A percentile compares a stretch with the other conserved stretches of the same genome.
phyloP scores from a whole-genome alignment of 208 protist species.

The Zelonia costaricensis region DNA sequence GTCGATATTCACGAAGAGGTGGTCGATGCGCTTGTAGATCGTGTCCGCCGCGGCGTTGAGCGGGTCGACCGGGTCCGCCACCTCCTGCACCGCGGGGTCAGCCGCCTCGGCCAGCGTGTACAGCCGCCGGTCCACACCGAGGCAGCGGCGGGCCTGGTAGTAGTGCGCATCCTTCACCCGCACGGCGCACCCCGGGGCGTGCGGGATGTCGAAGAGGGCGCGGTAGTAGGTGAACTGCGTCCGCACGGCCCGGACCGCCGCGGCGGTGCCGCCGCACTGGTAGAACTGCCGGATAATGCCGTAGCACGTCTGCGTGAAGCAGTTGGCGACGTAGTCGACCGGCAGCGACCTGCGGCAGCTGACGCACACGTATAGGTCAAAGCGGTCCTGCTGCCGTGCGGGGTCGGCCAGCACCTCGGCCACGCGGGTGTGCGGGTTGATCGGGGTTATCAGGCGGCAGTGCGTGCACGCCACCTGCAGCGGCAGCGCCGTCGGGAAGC shows the following conservation, averaged over 20 bases:
- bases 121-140: constrained; percentile 56
- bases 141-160: constrained; percentile 66
- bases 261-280: constrained; percentile 53
- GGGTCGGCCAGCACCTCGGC: constrained; percentile 45
- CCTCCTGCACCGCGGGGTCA: constrained; percentile 47
- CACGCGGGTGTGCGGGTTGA: constrained; percentile 84
- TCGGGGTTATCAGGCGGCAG: constrained; percentile 63
- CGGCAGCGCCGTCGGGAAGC: constrained; percentile 71
- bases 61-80: constrained; percentile 67
- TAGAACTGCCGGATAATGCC: constrained; percentile 83
- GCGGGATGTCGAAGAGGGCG: constrained; percentile 88
- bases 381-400: constrained; percentile 26
- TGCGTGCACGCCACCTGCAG: constrained; percentile 75
- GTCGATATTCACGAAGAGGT: constrained; percentile 78
- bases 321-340: constrained; percentile 80
- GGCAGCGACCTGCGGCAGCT: constrained; percentile 58
- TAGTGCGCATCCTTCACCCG: constrained; percentile 66
- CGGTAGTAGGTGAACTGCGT: constrained; percentile 89
- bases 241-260: constrained; percentile 65
- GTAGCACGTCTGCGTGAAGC: constrained; percentile 76
- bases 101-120: constrained; percentile 68
- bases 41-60: constrained; percentile 63
- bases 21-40: constrained; percentile 87
- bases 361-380: constrained; percentile 79
- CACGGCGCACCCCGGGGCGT: constrained; percentile 62